A percentile compares a stretch with the other conserved stretches of the same genome.
phyloP scores from a whole-genome alignment of 495 filamentous ascomycete species.

The Glutinoglossum americanum region DNA sequence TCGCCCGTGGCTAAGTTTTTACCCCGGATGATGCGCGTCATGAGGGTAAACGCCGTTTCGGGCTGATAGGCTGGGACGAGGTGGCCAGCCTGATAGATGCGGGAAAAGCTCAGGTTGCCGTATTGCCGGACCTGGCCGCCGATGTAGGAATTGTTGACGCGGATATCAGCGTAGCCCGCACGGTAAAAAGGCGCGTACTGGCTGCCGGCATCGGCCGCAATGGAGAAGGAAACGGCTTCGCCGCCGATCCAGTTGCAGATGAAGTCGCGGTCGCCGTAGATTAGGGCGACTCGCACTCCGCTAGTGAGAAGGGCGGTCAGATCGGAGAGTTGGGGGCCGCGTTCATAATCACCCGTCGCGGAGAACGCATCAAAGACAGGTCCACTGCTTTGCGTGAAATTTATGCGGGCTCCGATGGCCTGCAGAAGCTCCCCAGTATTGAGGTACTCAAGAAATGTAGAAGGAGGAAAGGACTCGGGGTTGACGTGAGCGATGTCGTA shows the following conservation, averaged over 20 bases:
- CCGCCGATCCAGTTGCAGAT: slow-evolving; percentile 43
- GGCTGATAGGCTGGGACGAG: slow-evolving; percentile 19
- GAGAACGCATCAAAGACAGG: slow-evolving; percentile 10
- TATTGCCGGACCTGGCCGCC: slow-evolving; percentile 22
- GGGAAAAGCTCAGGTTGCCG: slow-evolving; percentile 20
- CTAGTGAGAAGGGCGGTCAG: slow-evolving; percentile 28
- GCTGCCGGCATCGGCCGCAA: slow-evolving; percentile 14
- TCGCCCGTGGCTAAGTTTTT: slow-evolving; percentile 23
- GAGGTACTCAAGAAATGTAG: slow-evolving; percentile 15
- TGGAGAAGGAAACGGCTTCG: slow-evolving; percentile 18
- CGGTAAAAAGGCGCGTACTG: slow-evolving; percentile 17
- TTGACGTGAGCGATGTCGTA: slow-evolving; percentile 18
- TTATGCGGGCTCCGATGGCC: slow-evolving; percentile 12
- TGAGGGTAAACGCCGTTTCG: slow-evolving; percentile 21
- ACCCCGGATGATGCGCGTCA: slow-evolving; percentile 17
- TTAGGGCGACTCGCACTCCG: slow-evolving; percentile 21
- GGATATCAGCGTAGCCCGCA: slow-evolving; percentile 31
- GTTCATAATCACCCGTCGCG: slow-evolving; percentile 25
- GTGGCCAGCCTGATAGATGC: slow-evolving; percentile 20
- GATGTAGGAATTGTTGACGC: slow-evolving; percentile 28
- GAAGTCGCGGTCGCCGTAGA: slow-evolving; percentile 33
- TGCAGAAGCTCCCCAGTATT: slow-evolving; percentile 12
- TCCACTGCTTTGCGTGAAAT: slow-evolving; percentile 11
- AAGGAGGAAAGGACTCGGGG: slow-evolving; percentile 14
- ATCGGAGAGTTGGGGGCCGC: slow-evolving; percentile 23